Evolutionary conservation across 1,284 basidiomycete species (phyloP), one percentile per base, ranked within the genome.

Genomic region (Neonothopanus nambi): DNA sequence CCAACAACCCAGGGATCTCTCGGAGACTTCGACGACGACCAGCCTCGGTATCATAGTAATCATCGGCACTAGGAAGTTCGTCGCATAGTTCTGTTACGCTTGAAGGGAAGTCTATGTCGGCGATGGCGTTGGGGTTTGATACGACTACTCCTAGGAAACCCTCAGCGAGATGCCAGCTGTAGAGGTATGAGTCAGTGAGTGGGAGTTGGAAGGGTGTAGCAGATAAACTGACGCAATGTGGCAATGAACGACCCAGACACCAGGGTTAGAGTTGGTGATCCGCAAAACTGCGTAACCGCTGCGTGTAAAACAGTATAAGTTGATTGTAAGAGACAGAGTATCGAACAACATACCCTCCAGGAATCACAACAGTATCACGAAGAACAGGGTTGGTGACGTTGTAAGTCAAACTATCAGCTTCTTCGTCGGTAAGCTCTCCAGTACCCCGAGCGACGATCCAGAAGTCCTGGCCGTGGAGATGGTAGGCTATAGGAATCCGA

Each of bases 391-490:
- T 42, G 8, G 41, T 42, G 9, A 26, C 26, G 18, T 42, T 42
- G 20, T 42, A 42, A 7, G 21, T 26, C 21, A 42, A 12, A 26
- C 20, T 42, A 15, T 21, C 41, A 21, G 41, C 41, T 7, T 23
- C 7, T 7, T 21, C 41, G 23, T 23, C 20, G 41, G 21, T 42
- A 21, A 42, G 26, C 13, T 42, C 20, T 17, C 41, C 41, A 15
- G 41, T 23, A 20, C 41, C 41, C 5, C 41, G 41, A 42, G 41
- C 41, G 20, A 42, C 41, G 13, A 42, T 42, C 20, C 26, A 26
- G 41, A 42, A 42, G 26, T 42, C 41, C 7, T 42, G 26, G 21
- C 41, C 41, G 41, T 42, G 41, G 26, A 42, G 41, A 11, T 42
- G 41, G 13, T 42, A 42, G 17, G 41, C 41, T 42, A 13, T 21